A percentile compares a stretch with the other conserved stretches of the same genome.
These are phyloP conservation scores for Xylaria sp. DNA, from an alignment of 2,329 filamentous ascomycete genomes.

Conservation along the genomic window DNA sequence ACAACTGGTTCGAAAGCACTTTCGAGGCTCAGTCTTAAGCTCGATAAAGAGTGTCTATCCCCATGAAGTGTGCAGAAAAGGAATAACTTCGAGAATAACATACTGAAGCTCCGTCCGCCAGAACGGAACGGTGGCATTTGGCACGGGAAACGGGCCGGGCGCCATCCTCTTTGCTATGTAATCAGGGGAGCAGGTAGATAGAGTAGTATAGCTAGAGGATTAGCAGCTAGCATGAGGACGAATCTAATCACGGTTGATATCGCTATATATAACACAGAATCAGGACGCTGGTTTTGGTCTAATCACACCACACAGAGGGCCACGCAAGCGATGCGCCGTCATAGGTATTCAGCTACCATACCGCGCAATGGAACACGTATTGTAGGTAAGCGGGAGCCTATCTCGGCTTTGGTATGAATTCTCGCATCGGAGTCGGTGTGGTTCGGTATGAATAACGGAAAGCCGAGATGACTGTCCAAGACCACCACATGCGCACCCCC, in stretches of 20 bases:
- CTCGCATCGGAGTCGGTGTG: constrained; percentile 2
- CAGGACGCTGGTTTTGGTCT: neutral
- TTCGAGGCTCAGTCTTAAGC: neutral
- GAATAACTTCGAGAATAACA: neutral
- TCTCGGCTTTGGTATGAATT: constrained; percentile 1
- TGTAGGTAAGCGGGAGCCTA: neutral
- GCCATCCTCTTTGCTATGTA: neutral
- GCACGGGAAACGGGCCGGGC: constrained; percentile 29
- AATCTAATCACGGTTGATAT: neutral
- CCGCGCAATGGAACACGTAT: neutral
- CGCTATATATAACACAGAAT: neutral
- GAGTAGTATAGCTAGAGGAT: neutral
- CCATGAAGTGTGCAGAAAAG: neutral
- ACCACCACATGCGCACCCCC: too few species aligned
- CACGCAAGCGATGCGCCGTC: neutral
- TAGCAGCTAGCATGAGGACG: neutral
- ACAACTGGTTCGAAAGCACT: neutral
- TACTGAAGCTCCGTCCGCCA: constrained; percentile 59
- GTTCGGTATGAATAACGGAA: too few species aligned
- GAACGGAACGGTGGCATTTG: constrained; percentile 52
- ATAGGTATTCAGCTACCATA: too few species aligned
- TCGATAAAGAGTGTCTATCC: neutral
- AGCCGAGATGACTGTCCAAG: too few species aligned
- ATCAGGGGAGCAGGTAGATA: neutral
- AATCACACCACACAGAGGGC: neutral